These are phyloP conservation scores for Tephrocybe rancida DNA, from an alignment of 768 basidiomycete genomes.

Conservation along the genomic window DNA sequence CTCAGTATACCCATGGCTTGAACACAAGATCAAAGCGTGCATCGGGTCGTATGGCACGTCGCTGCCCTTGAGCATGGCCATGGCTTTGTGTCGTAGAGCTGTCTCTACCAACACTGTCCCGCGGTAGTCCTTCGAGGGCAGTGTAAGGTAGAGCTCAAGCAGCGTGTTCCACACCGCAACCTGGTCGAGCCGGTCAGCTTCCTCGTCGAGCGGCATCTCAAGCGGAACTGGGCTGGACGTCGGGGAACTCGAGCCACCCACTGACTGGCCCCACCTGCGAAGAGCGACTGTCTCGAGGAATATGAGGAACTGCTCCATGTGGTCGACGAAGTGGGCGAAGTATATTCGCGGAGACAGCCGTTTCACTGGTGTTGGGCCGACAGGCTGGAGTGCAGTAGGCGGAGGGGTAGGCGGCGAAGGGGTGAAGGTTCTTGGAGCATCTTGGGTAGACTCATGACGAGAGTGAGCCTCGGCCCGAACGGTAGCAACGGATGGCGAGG, in stretches of 20 bases:
- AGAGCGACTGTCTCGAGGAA: slow-evolving; percentile 89
- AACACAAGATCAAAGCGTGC: slow-evolving; percentile 95
- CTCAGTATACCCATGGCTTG: slow-evolving; percentile 75
- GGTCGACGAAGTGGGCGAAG: slow-evolving; percentile 94
- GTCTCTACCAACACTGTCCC: slow-evolving; percentile 32
- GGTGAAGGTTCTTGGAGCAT: slow-evolving; percentile 27
- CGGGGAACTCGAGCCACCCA: slow-evolving; percentile 29
- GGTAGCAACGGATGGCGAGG: slow-evolving; percentile 50
- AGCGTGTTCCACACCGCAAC: slow-evolving; percentile 19
- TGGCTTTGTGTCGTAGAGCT: slow-evolving; percentile 62
- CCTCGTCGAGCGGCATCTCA: slow-evolving; percentile 40
- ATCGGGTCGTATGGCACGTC: slow-evolving; percentile 80
- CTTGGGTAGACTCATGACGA: slow-evolving; percentile 38
- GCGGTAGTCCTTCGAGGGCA: slow-evolving; percentile 34
- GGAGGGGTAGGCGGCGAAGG: slow-evolving; percentile 37
- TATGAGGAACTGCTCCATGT: slow-evolving; percentile 76
- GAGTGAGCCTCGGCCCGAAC: slow-evolving; percentile 39
- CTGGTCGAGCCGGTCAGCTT: slow-evolving; percentile 50
- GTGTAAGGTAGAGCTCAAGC: slow-evolving; percentile 80
- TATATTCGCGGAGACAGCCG: slow-evolving; percentile 83
- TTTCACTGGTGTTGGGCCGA: slow-evolving; percentile 38
- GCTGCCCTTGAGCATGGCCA: slow-evolving; percentile 65
- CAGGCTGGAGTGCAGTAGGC: slow-evolving; percentile 23
- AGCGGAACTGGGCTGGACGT: slow-evolving; percentile 14
- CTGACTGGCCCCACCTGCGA: slow-evolving; percentile 77